Evolutionary conservation across 148 eudicot species (phyloP), one percentile per base, ranked within the genome.

Genomic region (Camellia japonica): DNA sequence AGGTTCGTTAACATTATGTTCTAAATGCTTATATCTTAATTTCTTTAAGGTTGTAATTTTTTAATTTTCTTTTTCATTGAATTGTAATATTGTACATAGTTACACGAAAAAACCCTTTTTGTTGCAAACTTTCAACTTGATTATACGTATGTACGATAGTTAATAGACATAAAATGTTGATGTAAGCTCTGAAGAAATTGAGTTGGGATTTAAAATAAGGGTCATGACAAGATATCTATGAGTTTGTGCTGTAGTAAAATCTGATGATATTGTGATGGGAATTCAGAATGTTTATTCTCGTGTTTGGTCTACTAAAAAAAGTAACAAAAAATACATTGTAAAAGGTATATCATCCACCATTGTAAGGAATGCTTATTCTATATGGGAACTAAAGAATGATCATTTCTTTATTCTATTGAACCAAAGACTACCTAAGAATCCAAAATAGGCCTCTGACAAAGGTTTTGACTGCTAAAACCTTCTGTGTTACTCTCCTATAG

Each of bases 1-100:
- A 92, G 95, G 95, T 92, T 52, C 83, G 83, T 83, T 84, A 63
- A 67, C 43, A 67, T 41, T 67, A 30, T 67, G 70, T 30, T 42
- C n/a, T 44, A 43, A 6, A 68, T 68, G 44, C 7, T 3, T 13
- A 11, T 68, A 16, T 44, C 11, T 44, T 16, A 43, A 43, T 44
- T 7, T 20, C n/a, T 15, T 43, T 43, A 68, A 47, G 20, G 16
- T 70, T 43, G 14, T 42, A 41, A 2, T 46, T 55, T 47, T 19
- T 67, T 16, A 2, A n/a, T 54, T 7, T 47, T 18, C 11, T 5
- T 6, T 46, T 42, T 66, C 14, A 41, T 19, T 16, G 7, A n/a
- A 6, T 63, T 13, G 58, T 76, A 5, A 10, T 19, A 61, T 23
- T 51, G 41, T n/a, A 47, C 43, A 8, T 1, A 59, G 18, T 62